Base-by-base conservation (phyloP, 2,329 filamentous ascomycete genomes). In the Fusarium succisae region DNA sequence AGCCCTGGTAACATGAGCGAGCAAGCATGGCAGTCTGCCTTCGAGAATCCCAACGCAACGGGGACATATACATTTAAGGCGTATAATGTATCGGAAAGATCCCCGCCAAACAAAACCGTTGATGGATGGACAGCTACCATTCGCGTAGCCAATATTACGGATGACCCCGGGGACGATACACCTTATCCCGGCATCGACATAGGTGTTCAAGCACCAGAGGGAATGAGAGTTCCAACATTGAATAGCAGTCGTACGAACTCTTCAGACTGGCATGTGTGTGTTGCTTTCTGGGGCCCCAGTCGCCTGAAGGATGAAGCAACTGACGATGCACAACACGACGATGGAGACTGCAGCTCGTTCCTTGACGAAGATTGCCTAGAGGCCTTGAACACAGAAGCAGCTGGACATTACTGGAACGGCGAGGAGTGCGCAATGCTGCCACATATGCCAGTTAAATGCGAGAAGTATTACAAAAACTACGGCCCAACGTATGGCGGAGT, bases 321-420 rank as follows among this genome's bases (percentile, higher is more conserved):
- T 5, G 18, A 48, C 18, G 54, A 60, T 55, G 68, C 41, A n/a
- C 47, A 70, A 50, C 26, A 70, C 18, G 68, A 70, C 20, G 32
- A 70, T 30, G 68, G 66, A 44, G 53, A 59, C 22, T 70, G 66
- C 28, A 70, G 59, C 38, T 70, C 67, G 30, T 70, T 70, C 39
- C 45, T 70, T 35, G 57, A 62, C 22, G 43, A 70, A 24, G 48
- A 70, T 26, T 70, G 66, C 32, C 54, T 70, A 30, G 8, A 44
- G 3, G 54, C 53, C 28, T 18, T 70, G n/a, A 66, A 60, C 20
- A 13, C 17, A 17, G 20, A 14, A 26, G 53, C 30, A 35, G 32
- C 20, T 26, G 30, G 18, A 8, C 44, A 65, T 15, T 37, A 30
- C 41, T 44, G 39, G 28, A 22, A 60, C 39, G 48, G 37, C 7